Base-by-base conservation (phyloP, 106 monocot genomes). In the Dioscorea alata region DNA sequence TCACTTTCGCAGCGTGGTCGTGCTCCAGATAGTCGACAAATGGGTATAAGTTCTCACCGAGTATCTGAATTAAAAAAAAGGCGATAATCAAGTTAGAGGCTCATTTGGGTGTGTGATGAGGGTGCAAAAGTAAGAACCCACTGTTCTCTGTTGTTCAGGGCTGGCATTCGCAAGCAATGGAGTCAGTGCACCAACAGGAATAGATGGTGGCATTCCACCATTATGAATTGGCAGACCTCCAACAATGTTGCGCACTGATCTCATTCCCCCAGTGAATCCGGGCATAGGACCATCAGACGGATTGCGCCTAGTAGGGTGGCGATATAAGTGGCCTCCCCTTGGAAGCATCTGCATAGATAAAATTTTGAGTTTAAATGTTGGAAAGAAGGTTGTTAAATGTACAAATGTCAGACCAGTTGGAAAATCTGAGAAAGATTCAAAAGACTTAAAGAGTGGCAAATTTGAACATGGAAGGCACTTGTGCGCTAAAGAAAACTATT, bases 131-230 rank as follows among this genome's bases (percentile, higher is more conserved):
- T 42, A 16, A 34, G 4, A 32, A 2, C 60, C 1, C 71, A 78
- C 85, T 69, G 60, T 86, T 34, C 76, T 72, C 69, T 86, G 82
- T 49, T 82, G 82, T 0, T 75, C 79, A 15, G 82, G 75, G 66
- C 72, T 19, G 33, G 86, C 78, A 70, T 82, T 86, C 51, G 86
- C 82, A 23, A 86, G 86, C 9, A 82, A 71, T 5, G 81, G 69
- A 50, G 82, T 71, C 35, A 86, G 20, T 34, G 81, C 66, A 8
- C 72, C 61, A n/a, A 73, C 75, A 18, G 86, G 79, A 66, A 83
- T 48, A 16, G 75, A 75, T 21, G 74, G 81, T 33, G 77, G 54
- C 23, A 73, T 70, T 19, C 69, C 80, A 72, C 61, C 75, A 71
- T 72, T 78, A 16, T 78, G 62, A 2, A 72, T 31, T 12, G 74